phyloP scores from a whole-genome alignment of 352 stramenopile species.

The Globisporangium okanoganense region DNA sequence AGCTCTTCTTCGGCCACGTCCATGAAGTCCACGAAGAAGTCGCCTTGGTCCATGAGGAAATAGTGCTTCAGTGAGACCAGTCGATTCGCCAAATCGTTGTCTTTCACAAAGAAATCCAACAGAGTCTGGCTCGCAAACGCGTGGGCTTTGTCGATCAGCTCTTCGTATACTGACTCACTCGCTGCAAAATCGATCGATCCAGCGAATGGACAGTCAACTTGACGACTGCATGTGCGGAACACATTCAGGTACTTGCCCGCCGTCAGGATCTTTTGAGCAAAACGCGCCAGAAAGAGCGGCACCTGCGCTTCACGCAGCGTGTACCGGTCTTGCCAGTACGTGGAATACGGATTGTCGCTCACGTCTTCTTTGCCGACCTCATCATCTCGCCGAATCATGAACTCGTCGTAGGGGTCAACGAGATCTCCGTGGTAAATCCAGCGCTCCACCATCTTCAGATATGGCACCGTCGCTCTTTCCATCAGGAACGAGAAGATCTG shows the following conservation, averaged over 20 bases:
- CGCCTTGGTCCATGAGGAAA: slow-evolving; percentile 98
- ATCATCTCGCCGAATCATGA: slow-evolving; percentile 86
- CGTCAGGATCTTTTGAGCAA: slow-evolving; percentile 84
- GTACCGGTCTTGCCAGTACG: slow-evolving; percentile 88
- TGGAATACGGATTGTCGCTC: slow-evolving; percentile 86
- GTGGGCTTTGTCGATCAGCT: slow-evolving; percentile 83
- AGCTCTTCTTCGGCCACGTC: slow-evolving; percentile 95
- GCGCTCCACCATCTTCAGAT: slow-evolving; percentile 87
- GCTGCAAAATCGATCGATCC: slow-evolving; percentile 59
- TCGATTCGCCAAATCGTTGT: slow-evolving; percentile 77
- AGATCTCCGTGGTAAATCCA: slow-evolving; percentile 91
- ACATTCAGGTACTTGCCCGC: slow-evolving; percentile 93
- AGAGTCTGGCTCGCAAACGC: slow-evolving; percentile 73
- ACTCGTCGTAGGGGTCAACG: slow-evolving; percentile 90
- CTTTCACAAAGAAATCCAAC: slow-evolving; percentile 74
- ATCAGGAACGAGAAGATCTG: slow-evolving; percentile 85
- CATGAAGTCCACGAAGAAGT: slow-evolving; percentile 99
- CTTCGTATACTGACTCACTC: slow-evolving; percentile 72
- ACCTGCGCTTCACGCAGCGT: slow-evolving; percentile 75
- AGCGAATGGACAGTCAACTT: slow-evolving; percentile 78
- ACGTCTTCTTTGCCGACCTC: slow-evolving; percentile 79
- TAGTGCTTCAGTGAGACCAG: slow-evolving; percentile 94
- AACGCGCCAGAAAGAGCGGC: slow-evolving; percentile 72
- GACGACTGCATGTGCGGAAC: slow-evolving; percentile 74
- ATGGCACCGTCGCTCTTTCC: slow-evolving; percentile 79